A percentile compares a stretch with the other conserved stretches of the same genome.
Conservation (phyloP, 2,329 filamentous ascomycete genomes). For the Albophoma yamanashiensis region DNA sequence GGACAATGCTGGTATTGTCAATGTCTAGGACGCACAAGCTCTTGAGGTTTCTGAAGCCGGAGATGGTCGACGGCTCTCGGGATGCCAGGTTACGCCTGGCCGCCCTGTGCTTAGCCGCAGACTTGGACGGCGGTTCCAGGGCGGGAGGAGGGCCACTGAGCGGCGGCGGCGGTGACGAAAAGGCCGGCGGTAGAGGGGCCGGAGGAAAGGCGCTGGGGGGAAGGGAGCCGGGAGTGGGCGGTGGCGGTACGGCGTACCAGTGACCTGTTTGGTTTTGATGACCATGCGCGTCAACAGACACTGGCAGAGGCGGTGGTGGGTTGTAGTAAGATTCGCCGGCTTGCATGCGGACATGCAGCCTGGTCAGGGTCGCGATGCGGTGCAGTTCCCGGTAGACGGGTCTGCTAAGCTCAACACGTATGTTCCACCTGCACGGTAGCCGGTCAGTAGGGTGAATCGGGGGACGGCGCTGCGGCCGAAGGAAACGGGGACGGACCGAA, state of each 20-base stretch:
- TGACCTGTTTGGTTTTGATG: constrained; percentile 24
- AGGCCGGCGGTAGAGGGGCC: constrained; percentile 7
- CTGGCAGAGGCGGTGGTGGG: constrained; percentile 34
- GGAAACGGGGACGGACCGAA: constrained; percentile 30
- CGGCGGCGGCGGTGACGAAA: constrained; percentile 7
- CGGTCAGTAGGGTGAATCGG: constrained; percentile 1
- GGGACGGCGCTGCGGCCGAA: not conserved
- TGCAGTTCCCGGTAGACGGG: constrained; percentile 48
- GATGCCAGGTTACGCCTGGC: constrained; percentile 18
- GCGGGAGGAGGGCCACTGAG: constrained; percentile 15
- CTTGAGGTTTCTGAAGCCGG: constrained; percentile 44
- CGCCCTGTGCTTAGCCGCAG: constrained; percentile 19
- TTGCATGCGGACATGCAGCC: constrained; percentile 49
- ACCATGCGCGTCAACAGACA: constrained; percentile 12
- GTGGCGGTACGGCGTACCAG: constrained; percentile 16
- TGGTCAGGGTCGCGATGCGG: constrained; percentile 36
- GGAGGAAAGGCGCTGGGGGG: constrained; percentile 7
- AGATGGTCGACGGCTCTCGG: constrained; percentile 41
- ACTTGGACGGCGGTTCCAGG: constrained; percentile 24
- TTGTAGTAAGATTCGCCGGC: constrained; percentile 44
- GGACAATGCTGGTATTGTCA: constrained; percentile 42
- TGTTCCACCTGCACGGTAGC: constrained; percentile 42
- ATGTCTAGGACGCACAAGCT: constrained; percentile 48
- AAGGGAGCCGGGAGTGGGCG: constrained; percentile 6
- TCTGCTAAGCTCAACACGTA: constrained; percentile 50